Evolutionary conservation across 1,284 basidiomycete species (phyloP).

Genomic region (Rugiboletus extremiorientalis): DNA sequence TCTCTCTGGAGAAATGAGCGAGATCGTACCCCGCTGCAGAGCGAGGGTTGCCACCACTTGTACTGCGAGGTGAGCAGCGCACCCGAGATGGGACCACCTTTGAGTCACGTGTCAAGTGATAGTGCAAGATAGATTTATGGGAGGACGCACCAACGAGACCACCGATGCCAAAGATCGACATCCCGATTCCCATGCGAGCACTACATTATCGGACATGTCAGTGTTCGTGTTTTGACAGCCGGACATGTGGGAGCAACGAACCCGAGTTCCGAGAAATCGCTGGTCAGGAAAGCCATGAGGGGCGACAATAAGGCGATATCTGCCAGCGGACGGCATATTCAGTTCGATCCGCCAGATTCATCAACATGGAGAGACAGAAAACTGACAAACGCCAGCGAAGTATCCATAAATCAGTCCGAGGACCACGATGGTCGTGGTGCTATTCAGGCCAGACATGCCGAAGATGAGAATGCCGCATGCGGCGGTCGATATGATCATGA

Average conservation of each 20-base stretch:
- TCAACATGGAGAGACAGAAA: conserved; percentile 7
- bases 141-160: conserved; percentile 14
- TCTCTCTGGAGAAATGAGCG: not conserved
- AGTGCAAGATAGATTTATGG: not conserved
- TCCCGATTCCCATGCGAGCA: conserved; percentile 28
- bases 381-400: conserved; percentile 41
- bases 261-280: conserved; percentile 33
- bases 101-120: not conserved
- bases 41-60: conserved; percentile 28
- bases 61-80: conserved; percentile 27
- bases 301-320: conserved; percentile 36
- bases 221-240: not conserved
- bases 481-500: conserved; percentile 19
- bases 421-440: conserved; percentile 23
- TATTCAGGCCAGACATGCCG: conserved; percentile 32
- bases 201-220: conserved; percentile 5
- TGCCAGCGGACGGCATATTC: conserved; percentile 7
- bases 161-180: conserved; percentile 8
- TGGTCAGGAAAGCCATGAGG: conserved; percentile 33
- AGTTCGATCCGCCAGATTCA: not conserved
- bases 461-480: conserved; percentile 32
- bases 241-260: conserved; percentile 2
- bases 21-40: conserved; percentile 27
- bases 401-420: conserved; percentile 39
- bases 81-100: conserved; percentile 29